Base-by-base conservation (phyloP, 2,329 filamentous ascomycete genomes). In the Teratosphaeria destructans region DNA sequence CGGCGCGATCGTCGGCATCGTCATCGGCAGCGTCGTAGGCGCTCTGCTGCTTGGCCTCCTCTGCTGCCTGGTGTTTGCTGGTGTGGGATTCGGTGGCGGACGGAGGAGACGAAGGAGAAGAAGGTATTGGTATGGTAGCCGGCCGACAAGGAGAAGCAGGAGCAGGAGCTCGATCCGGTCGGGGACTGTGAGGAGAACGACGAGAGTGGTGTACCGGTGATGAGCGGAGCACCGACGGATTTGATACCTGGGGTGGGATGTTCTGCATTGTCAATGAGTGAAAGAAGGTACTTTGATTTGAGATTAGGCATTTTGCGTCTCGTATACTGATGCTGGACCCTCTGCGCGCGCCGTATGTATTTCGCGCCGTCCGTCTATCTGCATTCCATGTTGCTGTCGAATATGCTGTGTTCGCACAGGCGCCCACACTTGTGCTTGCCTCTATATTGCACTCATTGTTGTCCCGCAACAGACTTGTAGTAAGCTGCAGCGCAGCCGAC, bases 1-100 rank as follows among this genome's bases (percentile, higher is more conserved):
- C 0, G 84, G 82, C 57, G 79, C 79, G 47, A 79, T 87, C 1
- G 82, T 78, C 10, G 85, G 84, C 58, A 85, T 86, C 60, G 80
- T 82, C 4, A 74, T 83, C 32, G 81, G 81, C 62, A 78, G 76
- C 59, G 77, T 83, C 26, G 76, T 73, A 5, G 81, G 78, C 55
- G 81, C 82, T 71, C 69, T 83, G 26, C 71, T 83, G 5, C 62
- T 81, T 37, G 82, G 78, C 77, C 73, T 83, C 5, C 68, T 82
- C 29, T 80, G 68, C 19, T 49, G 43, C 43, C n/a, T 49, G n/a
- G 7, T 49, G 1, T 10, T 49, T n/a, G 43, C 8, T 10, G 43
- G 43, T 10, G 8, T 5, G 8, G 43, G 43, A 19, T 16, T 19
- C 16, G 43, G 43, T 3, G 8, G 8, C 5, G 43, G 43, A 19